These are phyloP conservation scores for Penicillium samsonianum DNA, from an alignment of 495 filamentous ascomycete species.

Conservation along the genomic window DNA sequence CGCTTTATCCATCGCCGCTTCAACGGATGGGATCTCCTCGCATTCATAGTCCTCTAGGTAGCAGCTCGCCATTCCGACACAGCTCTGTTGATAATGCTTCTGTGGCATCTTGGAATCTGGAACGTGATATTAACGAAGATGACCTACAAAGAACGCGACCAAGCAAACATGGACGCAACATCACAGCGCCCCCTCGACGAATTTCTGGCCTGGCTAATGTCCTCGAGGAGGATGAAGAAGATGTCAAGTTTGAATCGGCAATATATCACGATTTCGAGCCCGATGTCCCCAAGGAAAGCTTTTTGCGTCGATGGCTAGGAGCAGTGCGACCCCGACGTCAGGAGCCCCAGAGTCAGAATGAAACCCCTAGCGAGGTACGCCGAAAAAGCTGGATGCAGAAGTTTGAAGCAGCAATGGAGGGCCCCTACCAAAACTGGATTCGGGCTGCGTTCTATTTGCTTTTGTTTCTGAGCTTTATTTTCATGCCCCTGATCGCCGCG, in stretches of 20 bases:
- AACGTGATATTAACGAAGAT: constrained; percentile 47
- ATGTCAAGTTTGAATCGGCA: constrained; percentile 19
- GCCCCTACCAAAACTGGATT: constrained; percentile 12
- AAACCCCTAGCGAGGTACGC: neutral
- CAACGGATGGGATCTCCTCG: constrained; percentile 21
- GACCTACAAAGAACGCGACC: constrained; percentile 40
- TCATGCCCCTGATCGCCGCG: constrained; percentile 7
- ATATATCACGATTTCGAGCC: constrained; percentile 13
- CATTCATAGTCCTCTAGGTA: constrained; percentile 14
- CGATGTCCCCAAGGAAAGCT: constrained; percentile 6
- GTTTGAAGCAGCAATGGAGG: neutral
- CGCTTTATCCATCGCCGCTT: constrained; percentile 40
- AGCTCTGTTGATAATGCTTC: constrained; percentile 41
- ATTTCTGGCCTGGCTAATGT: constrained; percentile 40
- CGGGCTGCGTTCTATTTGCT: constrained; percentile 12
- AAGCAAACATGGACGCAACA: constrained; percentile 37
- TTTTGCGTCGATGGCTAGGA: constrained; percentile 12
- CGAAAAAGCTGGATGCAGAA: neutral
- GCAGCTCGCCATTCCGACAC: constrained; percentile 29
- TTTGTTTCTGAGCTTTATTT: constrained; percentile 18
- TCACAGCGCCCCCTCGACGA: constrained; percentile 45
- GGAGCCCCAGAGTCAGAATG: constrained; percentile 2
- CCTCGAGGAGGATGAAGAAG: constrained; percentile 36
- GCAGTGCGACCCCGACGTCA: neutral
- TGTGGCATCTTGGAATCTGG: constrained; percentile 41